phyloP scores from a whole-genome alignment of 75 land plant species.

The Pinus tabuliformis region DNA sequence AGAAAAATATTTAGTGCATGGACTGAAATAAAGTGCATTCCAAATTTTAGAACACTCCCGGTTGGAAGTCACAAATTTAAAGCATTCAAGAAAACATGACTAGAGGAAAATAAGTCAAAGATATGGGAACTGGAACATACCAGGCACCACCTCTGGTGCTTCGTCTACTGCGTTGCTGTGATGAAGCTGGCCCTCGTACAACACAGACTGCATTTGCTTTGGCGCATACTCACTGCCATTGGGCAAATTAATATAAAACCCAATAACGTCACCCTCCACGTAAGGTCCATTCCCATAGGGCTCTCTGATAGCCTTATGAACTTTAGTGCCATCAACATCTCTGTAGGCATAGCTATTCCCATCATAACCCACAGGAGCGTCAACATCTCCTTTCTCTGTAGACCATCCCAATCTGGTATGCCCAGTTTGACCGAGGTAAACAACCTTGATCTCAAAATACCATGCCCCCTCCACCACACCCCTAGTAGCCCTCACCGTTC shows the following conservation, averaged over 20 bases:
- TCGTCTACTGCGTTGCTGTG: too few species aligned
- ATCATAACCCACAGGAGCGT: constrained; percentile 96
- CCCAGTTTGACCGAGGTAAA: constrained; percentile 73
- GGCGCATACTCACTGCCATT: constrained; percentile 36
- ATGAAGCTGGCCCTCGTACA: constrained; percentile 44
- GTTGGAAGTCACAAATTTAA: too few species aligned
- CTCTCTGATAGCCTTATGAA: constrained; percentile 89
- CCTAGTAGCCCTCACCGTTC: constrained; percentile 95
- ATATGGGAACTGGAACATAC: too few species aligned
- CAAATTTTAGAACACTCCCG: too few species aligned
- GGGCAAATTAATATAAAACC: constrained; percentile 88
- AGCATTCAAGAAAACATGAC: too few species aligned
- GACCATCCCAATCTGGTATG: constrained; percentile 96
- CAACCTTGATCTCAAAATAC: constrained; percentile 89
- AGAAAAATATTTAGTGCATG: too few species aligned
- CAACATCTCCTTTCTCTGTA: constrained; percentile 90
- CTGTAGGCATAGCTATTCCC: constrained; percentile 83
- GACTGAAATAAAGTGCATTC: too few species aligned
- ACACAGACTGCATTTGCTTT: constrained; percentile 53
- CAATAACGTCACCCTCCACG: constrained; percentile 90
- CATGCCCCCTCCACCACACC: constrained; percentile 93
- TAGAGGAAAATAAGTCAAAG: too few species aligned
- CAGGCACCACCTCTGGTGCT: too few species aligned
- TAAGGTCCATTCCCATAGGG: constrained; percentile 75
- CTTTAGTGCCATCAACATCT: constrained; percentile 90